Conservation (phyloP, 768 basidiomycete species). For the Crucibulum laeve region DNA sequence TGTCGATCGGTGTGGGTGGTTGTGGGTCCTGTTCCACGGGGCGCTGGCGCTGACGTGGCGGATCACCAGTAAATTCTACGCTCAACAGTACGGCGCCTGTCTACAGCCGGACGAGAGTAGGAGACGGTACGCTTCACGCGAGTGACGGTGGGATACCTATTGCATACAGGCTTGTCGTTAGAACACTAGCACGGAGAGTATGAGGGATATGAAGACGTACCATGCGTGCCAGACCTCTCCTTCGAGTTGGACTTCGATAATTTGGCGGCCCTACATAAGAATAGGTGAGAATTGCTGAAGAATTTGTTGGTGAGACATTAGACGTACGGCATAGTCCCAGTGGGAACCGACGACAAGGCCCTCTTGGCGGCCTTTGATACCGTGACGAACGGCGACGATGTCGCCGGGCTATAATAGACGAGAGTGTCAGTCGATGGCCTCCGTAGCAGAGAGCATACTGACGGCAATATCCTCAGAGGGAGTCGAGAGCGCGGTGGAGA, state of each 20-base stretch:
- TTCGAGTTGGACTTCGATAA: conserved; percentile 80
- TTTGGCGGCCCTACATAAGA: conserved; percentile 63
- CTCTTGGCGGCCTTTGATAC: conserved; percentile 59
- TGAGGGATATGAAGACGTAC: conserved; percentile 24
- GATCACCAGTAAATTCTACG: conserved; percentile 73
- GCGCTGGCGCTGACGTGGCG: too few relatives aligned
- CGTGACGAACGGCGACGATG: conserved; percentile 72
- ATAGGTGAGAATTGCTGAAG: conserved; percentile 3
- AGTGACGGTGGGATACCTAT: conserved; percentile 74
- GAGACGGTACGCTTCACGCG: conserved; percentile 73
- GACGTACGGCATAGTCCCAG: conserved; percentile 64
- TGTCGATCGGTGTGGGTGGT: too few relatives aligned
- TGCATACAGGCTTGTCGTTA: background rate
- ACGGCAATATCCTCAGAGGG: conserved; percentile 13
- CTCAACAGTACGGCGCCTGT: conserved; percentile 55
- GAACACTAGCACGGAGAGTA: background rate
- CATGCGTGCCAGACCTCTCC: conserved; percentile 67
- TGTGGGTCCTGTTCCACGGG: too few relatives aligned
- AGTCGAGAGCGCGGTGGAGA: too few relatives aligned
- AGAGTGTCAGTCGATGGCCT: conserved; percentile 1
- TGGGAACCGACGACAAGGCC: conserved; percentile 79
- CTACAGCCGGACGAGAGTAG: conserved; percentile 41
- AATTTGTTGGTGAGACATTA: background rate
- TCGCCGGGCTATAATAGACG: conserved; percentile 60
- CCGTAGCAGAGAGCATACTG: conserved; percentile 1